Conservation (phyloP, 1,139 yeast species). For the Torulaspora pretoriensis region DNA sequence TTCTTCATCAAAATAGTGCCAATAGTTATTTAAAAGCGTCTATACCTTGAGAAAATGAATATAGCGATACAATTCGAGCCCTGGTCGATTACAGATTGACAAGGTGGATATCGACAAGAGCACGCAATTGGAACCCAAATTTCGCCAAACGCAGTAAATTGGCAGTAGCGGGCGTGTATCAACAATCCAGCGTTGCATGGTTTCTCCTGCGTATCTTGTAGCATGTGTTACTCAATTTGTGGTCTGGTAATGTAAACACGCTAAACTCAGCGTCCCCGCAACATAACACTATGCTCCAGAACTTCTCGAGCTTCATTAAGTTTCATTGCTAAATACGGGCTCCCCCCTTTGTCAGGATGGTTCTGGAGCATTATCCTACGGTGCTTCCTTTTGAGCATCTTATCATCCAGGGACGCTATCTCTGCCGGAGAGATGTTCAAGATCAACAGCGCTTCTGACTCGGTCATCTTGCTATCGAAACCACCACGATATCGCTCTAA, state of each 20-base stretch:
- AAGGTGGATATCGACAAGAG: no score
- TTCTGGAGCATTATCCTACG: conserved; percentile 83
- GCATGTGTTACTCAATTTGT: not conserved
- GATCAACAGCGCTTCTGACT: conserved; percentile 84
- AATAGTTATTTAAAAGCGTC: not conserved
- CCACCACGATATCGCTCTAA: conserved; percentile 53
- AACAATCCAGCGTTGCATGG: no score
- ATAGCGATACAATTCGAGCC: no score
- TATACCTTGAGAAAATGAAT: no score
- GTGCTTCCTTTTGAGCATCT: conserved; percentile 80
- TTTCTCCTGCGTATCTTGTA: no score
- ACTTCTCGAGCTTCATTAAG: conserved; percentile 73
- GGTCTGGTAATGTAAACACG: not conserved
- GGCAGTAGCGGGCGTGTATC: not conserved
- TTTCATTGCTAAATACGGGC: conserved; percentile 92
- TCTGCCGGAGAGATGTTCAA: conserved; percentile 43
- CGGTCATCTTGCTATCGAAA: conserved; percentile 79
- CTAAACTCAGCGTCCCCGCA: conserved; percentile 14
- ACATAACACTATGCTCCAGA: conserved; percentile 24
- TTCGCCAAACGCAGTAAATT: not conserved
- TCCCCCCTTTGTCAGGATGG: conserved; percentile 97
- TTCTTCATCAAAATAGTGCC: not conserved
- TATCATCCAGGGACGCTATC: conserved; percentile 59
- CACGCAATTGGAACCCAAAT: no score
- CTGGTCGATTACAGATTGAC: no score